Evolutionary conservation across 805 yeast genomes (phyloP), one percentile per base, ranked within the genome.

Genomic region (Yarrowia sp.): DNA sequence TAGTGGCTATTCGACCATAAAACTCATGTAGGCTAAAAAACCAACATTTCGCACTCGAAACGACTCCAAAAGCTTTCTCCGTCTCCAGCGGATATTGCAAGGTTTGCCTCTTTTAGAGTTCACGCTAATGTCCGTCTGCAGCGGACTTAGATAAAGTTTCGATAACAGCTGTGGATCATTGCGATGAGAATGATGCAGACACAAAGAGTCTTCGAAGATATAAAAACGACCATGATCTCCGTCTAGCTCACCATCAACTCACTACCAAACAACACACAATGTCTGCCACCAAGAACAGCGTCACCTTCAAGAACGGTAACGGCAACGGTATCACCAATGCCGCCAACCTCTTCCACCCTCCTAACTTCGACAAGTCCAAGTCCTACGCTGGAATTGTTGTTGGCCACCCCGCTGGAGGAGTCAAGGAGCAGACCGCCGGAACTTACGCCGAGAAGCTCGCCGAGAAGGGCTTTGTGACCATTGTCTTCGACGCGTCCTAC

Each of bases 341-440:
- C 1, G 63, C 61, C 18, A 19, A n/a, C 14, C 8, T 62, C 38
- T 16, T 21, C 41, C 58, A 35, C 59, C 64, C 64, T 18, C 32
- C 25, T 13, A 21, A 16, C 27, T 65, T 65, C 25, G 47, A 61
- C 27, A 38, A 61, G 35, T 27, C 36, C 22, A 61, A 49, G 13
- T 44, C 53, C 61, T 62, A 62, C 46, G 49, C 67, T 7, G 60
- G 63, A 3, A 42, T 65, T 14, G 53, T 65, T 2, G 61, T 47
- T 5, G 63, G 33, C 12, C 67, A 65, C 29, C 67, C 67, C 2
- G 47, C 16, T 6, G 55, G 63, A 22, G 42, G 65, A 16, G 33
- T 60, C 18, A 65, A 65, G 53, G 67, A 65, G 22, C 67, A 65
- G 49, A 61, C 67, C 10, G 25, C 67, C 13, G 56, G 63, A 24